These are phyloP conservation scores for Dactylellina haptotyla DNA, from an alignment of 2,329 filamentous ascomycete species.

Conservation along the genomic window DNA sequence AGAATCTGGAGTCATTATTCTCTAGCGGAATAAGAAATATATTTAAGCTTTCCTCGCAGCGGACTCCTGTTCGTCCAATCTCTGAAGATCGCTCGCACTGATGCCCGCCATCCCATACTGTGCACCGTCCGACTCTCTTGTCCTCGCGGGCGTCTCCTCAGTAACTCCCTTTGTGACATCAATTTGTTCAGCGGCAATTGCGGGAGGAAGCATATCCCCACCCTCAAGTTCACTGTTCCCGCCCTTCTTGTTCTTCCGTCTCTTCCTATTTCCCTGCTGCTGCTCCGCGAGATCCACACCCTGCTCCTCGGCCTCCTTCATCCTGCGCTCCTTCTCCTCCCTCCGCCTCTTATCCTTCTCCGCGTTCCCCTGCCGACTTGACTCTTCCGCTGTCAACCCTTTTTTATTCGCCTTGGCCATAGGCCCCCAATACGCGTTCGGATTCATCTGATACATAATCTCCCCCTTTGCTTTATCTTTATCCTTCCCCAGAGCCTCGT, in stretches of 20 bases:
- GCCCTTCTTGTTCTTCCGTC: not conserved
- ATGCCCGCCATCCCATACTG: slow-evolving; percentile 45
- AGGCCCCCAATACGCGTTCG: slow-evolving; percentile 92
- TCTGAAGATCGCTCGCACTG: slow-evolving; percentile 43
- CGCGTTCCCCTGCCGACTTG: slow-evolving; percentile 37
- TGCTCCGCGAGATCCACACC: not conserved
- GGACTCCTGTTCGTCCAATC: slow-evolving; percentile 32
- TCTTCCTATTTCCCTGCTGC: not conserved
- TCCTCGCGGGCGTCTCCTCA: slow-evolving; percentile 12
- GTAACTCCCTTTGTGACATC: not conserved
- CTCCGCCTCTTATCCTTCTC: slow-evolving; percentile 43
- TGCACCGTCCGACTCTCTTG: slow-evolving; percentile 39
- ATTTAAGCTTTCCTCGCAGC: too few species aligned
- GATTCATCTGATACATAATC: slow-evolving; percentile 89
- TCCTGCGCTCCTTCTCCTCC: slow-evolving; percentile 35
- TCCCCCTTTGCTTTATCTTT: slow-evolving; percentile 72
- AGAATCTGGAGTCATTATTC: too few species aligned
- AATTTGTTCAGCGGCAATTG: slow-evolving; percentile 6
- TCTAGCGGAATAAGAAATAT: too few species aligned
- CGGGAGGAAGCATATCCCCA: not conserved
- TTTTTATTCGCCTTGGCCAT: slow-evolving; percentile 64
- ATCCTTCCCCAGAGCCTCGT: slow-evolving; percentile 80
- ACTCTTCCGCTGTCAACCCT: slow-evolving; percentile 46
- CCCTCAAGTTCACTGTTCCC: not conserved
- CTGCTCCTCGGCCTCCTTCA: not conserved